Evolutionary conservation across 345 rosid genomes (phyloP).

Genomic region (Salix viminalis): DNA sequence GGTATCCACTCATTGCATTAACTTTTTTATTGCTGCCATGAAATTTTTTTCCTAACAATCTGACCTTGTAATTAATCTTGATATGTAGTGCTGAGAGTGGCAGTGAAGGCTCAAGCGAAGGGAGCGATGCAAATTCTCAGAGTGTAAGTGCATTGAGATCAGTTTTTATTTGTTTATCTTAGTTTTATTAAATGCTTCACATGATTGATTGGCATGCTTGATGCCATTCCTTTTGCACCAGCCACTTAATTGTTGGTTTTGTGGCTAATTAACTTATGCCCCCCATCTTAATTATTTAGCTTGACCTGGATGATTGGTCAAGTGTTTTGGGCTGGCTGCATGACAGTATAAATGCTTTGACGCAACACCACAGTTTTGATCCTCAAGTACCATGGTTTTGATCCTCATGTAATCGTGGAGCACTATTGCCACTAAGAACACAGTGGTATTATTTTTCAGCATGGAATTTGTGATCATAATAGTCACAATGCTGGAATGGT

Average conservation of each 20-base stretch:
- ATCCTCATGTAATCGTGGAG: neutral
- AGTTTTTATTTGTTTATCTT: neutral
- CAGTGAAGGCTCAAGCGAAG: conserved; percentile 96
- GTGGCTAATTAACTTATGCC: neutral
- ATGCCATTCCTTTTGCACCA: neutral
- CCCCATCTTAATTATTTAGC: neutral
- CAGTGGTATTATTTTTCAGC: neutral
- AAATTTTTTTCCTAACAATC: neutral
- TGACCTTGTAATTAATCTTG: conserved; percentile 20
- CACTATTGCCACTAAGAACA: neutral
- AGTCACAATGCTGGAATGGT: neutral
- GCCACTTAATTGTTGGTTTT: neutral
- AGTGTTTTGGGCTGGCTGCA: neutral
- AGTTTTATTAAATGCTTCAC: neutral
- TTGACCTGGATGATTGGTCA: neutral
- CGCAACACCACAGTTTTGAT: neutral
- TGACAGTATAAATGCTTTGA: neutral
- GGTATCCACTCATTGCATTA: neutral
- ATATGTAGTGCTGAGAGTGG: conserved; percentile 71
- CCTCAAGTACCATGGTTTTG: neutral
- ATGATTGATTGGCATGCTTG: neutral
- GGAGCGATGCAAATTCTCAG: conserved; percentile 91
- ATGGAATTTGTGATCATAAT: neutral
- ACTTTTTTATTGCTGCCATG: neutral
- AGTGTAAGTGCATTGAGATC: conserved; percentile 49